A percentile compares a stretch with the other conserved stretches of the same genome.
Evolutionary conservation across 768 basidiomycete species (phyloP).

Genomic region (Holtermanniella nyarrowii): DNA sequence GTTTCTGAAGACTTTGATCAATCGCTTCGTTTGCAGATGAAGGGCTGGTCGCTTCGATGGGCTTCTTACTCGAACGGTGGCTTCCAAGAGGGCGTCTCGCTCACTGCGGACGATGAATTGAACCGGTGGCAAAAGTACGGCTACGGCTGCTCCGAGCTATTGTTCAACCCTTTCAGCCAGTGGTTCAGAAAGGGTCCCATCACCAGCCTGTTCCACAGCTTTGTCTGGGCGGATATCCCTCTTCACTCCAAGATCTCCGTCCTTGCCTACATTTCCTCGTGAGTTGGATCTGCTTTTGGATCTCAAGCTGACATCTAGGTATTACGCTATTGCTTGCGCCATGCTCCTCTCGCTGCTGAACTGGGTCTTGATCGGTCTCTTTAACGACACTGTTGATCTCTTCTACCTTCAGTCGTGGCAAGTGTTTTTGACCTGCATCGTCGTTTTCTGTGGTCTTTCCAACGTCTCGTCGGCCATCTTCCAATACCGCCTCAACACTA

Average conservation of each 20-base stretch:
- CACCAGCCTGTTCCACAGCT: constrained; percentile 44
- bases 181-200: constrained; percentile 78
- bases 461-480: constrained; percentile 39
- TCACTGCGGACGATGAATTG: constrained; percentile 74
- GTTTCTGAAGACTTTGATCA: constrained; percentile 53
- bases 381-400: constrained; percentile 29
- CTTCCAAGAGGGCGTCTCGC: constrained; percentile 84
- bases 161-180: constrained; percentile 69
- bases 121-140: constrained; percentile 76
- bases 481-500: constrained; percentile 38
- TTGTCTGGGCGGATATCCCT: constrained; percentile 44
- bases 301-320: constrained; percentile 4
- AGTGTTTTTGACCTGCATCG: constrained; percentile 38
- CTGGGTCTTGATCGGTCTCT: constrained; percentile 58
- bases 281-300: not conserved
- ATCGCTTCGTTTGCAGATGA: constrained; percentile 49
- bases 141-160: constrained; percentile 46
- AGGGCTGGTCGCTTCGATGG: constrained; percentile 44
- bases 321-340: constrained; percentile 51
- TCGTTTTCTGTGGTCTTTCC: constrained; percentile 36
- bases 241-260: constrained; percentile 51
- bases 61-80: constrained; percentile 74
- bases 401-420: constrained; percentile 40
- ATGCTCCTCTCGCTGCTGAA: constrained; percentile 57
- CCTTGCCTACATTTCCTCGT: constrained; percentile 47